Evolutionary conservation across 2,329 filamentous ascomycete genomes (phyloP), one percentile per base, ranked within the genome.

Genomic region (Emericellopsis atlantica): DNA sequence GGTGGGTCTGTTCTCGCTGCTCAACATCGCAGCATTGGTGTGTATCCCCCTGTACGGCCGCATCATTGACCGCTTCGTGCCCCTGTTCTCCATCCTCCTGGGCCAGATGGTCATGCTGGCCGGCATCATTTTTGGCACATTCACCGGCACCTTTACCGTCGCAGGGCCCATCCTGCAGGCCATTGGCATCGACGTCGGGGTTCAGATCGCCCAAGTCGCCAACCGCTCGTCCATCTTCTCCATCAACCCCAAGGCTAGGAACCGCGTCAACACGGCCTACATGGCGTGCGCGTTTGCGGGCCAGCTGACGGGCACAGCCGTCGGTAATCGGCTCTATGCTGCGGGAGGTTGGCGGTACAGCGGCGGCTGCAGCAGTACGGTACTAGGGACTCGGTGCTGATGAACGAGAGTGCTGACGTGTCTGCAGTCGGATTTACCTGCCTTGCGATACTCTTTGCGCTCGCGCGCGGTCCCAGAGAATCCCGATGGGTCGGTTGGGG

Each of bases 181-280:
- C 8, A 68, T 84, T 9, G 58, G 79, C 1, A 70, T 80, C 45
- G 85, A 92, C 49, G 68, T 86, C 22, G 84, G 84, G 0, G 67
- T 80, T 44, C 84, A 88, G 57, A 82, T 78, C 1, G 69, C 75
- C 1, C 82, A 88, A 54, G 82, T 87, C 26, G 81, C 81, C 2
- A 88, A 89, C 50, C 65, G 85, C 0, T 69, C 71, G 1, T 70
- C 75, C 4, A 83, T 92, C 16, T 89, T 85, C 49, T 61, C 65
- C 2, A 76, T 90, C 18, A 80, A 82, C 40, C 78, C 84, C 0
- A 79, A 76, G 44, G 79, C 79, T 0, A 63, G 82, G 5, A 92
- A 88, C 58, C 62, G 85, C 4, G 72, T 90, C 21, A 92, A 92
- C 54, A 88, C 84, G 0, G 82, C 79, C 1, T 92, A 87, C 52